These are phyloP conservation scores for Cladosporium colombiae DNA, from an alignment of 2,329 filamentous ascomycete species.

Conservation along the genomic window DNA sequence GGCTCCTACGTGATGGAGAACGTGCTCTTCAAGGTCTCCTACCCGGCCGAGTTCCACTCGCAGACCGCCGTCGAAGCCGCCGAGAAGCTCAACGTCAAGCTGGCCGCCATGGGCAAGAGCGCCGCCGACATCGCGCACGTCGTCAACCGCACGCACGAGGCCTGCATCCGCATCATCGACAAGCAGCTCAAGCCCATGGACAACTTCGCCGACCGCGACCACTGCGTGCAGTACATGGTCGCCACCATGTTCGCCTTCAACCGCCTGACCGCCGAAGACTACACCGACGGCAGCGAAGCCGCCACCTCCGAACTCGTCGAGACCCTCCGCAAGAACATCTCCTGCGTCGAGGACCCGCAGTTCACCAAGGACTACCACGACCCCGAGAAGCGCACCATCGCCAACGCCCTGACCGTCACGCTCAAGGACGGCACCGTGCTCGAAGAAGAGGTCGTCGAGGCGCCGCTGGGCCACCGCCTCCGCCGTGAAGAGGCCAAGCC, in stretches of 20 bases:
- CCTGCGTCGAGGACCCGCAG: constrained; percentile 92
- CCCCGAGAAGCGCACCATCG: constrained; percentile 89
- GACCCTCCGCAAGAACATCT: constrained; percentile 87
- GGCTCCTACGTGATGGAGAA: constrained; percentile 99
- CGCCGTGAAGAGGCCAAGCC: constrained; percentile 96
- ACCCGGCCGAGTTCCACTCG: constrained; percentile 97
- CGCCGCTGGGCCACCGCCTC: constrained; percentile 87
- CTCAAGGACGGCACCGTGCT: constrained; percentile 92
- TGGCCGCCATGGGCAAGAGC: constrained; percentile 82
- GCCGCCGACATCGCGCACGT: constrained; percentile 91
- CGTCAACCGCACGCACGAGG: constrained; percentile 95
- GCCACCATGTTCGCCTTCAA: constrained; percentile 94
- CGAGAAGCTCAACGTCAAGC: constrained; percentile 79
- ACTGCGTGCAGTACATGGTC: constrained; percentile 99
- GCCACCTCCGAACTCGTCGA: constrained; percentile 88
- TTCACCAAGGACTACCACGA: constrained; percentile 97
- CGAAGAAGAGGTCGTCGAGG: constrained; percentile 88
- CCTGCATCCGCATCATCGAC: constrained; percentile 98
- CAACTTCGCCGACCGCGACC: constrained; percentile 99
- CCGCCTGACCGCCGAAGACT: constrained; percentile 89
- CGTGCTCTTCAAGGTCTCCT: constrained; percentile 99
- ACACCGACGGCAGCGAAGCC: constrained; percentile 88
- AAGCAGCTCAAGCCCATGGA: constrained; percentile 99
- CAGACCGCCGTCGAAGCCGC: constrained; percentile 97
- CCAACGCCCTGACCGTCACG: constrained; percentile 92